A percentile compares a stretch with the other conserved stretches of the same genome.
These are phyloP conservation scores for Discostella stelligeroides DNA, from an alignment of 108 stramenopile species.

Conservation along the genomic window DNA sequence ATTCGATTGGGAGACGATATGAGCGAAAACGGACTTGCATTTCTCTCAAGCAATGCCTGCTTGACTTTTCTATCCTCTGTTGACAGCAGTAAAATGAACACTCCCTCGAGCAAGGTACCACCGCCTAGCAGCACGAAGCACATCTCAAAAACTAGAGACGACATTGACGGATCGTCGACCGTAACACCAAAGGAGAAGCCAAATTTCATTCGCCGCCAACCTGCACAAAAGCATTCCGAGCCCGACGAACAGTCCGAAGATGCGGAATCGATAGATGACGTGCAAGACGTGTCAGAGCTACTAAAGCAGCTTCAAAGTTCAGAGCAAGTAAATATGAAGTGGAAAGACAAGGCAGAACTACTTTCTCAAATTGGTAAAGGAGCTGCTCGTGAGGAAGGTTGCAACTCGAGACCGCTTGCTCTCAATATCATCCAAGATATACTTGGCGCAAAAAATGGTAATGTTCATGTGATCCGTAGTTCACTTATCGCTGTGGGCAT, in stretches of 20 bases:
- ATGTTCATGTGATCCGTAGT: conserved; percentile 60
- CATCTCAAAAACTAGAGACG: conserved; percentile 4
- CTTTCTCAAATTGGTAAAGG: conserved; percentile 55
- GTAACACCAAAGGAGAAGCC: conserved; percentile 10
- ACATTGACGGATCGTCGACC: not conserved
- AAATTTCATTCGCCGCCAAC: not conserved
- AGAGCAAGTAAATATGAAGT: conserved; percentile 49
- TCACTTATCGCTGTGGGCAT: conserved; percentile 55
- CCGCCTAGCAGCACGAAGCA: conserved; percentile 18
- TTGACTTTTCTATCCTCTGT: conserved; percentile 49
- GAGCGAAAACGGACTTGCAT: conserved; percentile 60
- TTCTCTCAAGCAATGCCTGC: conserved; percentile 58
- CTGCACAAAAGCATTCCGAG: conserved; percentile 22
- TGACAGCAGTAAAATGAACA: conserved; percentile 8
- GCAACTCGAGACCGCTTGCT: conserved; percentile 26
- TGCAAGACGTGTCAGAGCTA: conserved; percentile 38
- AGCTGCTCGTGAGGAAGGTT: conserved; percentile 38
- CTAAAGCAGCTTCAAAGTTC: conserved; percentile 56
- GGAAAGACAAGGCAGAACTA: conserved; percentile 67
- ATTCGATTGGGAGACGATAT: conserved; percentile 70
- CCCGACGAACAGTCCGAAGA: conserved; percentile 39
- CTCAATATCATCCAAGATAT: conserved; percentile 55
- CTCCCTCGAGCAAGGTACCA: conserved; percentile 4
- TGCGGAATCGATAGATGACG: conserved; percentile 33
- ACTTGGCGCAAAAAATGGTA: conserved; percentile 57